Evolutionary conservation across 1,284 basidiomycete species (phyloP), one percentile per base, ranked within the genome.

Genomic region (Trametes hirsuta): DNA sequence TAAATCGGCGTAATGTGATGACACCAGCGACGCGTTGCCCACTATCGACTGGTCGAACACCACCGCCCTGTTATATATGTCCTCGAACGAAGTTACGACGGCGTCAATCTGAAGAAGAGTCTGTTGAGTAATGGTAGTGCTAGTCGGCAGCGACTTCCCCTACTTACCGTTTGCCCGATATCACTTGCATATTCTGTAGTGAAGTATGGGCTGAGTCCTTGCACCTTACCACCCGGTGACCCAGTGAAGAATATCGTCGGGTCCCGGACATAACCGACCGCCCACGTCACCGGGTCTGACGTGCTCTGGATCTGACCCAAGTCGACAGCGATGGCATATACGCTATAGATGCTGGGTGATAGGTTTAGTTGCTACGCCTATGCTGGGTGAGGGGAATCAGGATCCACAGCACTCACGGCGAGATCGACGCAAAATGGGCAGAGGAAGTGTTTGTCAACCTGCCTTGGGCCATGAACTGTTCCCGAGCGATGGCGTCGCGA

Each of bases 1-100:
- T 8, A 82, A 66, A 46, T 78, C 73, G 0, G 71, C 75, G 50
- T 81, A 82, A 15, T 76, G 65, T 4, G 61, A 22, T 3, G 70
- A 69, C 34, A 73, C 62, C n/a, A 55, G 36, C 5, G 61, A 25
- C 0, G 72, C 71, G 21, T 59, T 68, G 18, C 55, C 52, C 5
- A 63, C 48, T 18, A 75, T 66, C 34, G 65, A 57, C 5, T 66
- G n/a, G 56, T 75, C 74, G 6, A 76, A 56, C 5, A 63, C 50
- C 6, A 61, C 54, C 0, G 73, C 68, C 14, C 72, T 62, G 3
- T 58, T 25, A 9, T 57, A 21, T 0, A 70, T 68, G 40, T 66
- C 62, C 2, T 34, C 21, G 42, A 62, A 75, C 37, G 73, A 69
- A 1, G 58, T 40, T 5, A 73, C 47, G 42, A 74, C 68, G 21